Base-by-base conservation (phyloP, 2,329 filamentous ascomycete genomes). In the Phialocephala sp. region DNA sequence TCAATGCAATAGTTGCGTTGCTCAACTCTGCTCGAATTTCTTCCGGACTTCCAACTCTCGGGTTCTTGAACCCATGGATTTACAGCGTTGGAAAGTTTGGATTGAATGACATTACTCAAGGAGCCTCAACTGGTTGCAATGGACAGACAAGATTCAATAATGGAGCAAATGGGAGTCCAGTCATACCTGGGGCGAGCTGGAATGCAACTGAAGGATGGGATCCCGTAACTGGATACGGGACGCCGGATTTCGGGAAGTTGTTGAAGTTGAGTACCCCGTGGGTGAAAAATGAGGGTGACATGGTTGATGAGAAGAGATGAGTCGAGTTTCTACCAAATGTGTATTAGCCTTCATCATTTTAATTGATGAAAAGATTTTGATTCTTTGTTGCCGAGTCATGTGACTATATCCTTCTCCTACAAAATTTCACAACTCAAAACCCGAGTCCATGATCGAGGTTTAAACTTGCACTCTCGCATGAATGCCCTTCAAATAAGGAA, bases 1-100 rank as follows among this genome's bases (percentile, higher is more conserved):
- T 85, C 1, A 82, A 85, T 1, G 85, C 81, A 15, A 80, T 90
- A 63, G 79, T 90, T 43, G 79, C 83, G 2, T 79, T 90, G 5
- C 78, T 90, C 59, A 91, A 90, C 69, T 87, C 89, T 67, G 85
- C 85, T 0, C 78, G 86, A 32, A 74, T 89, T 22, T 77, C 81
- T 0, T 78, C 78, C 11, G 84, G 84, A 2, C 82, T 84, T 73
- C 71, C 72, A 6, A 69, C 74, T 1, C 71, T 81, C 1, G 79
- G 80, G 4, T 81, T 80, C 71, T 62, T 81, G 58, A 81, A 81
- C 68, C 79, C 79, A 3, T 76, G 76, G 72, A 61, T 80, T 14
- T 81, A 80, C 61, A 59, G 67, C 8, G 65, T 68, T 35, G 73
- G 72, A n/a, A 72, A 67, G 52, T 73, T 71, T 27, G 77, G 73